These are phyloP conservation scores for Globisporangium emineosum DNA, from an alignment of 352 stramenopile species.

Conservation along the genomic window DNA sequence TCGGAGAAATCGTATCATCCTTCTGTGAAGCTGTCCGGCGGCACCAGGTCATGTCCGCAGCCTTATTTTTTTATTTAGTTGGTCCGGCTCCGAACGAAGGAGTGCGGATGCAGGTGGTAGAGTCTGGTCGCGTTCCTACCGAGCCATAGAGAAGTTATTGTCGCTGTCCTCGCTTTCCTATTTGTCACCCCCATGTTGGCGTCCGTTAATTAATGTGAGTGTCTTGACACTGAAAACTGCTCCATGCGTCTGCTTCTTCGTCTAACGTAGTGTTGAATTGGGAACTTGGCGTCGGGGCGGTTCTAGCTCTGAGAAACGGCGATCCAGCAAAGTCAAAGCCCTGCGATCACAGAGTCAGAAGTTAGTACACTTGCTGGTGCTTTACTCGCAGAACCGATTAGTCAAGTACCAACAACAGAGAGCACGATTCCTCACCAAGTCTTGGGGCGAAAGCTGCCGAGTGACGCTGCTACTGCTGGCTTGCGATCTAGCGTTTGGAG, in stretches of 20 bases:
- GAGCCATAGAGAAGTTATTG: constrained; percentile 19
- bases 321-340: background rate
- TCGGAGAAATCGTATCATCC: background rate
- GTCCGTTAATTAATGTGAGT: constrained; percentile 20
- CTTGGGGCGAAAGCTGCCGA: constrained; percentile 8
- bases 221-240: background rate
- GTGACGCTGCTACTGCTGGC: background rate
- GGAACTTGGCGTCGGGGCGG: background rate
- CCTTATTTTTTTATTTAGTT: constrained; percentile 20
- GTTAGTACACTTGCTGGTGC: background rate
- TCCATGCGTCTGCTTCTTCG: background rate
- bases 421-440: constrained; percentile 9
- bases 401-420: too few relatives aligned
- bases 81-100: constrained; percentile 20
- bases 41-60: background rate
- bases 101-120: constrained; percentile 12
- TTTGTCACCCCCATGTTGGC: constrained; percentile 11
- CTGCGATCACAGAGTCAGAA: background rate
- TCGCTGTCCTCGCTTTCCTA: constrained; percentile 6
- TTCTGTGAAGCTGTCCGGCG: background rate
- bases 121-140: background rate
- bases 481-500: background rate
- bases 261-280: background rate
- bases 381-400: background rate
- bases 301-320: background rate